Evolutionary conservation across 331 rosid species (phyloP).

Genomic region (Erythrophleum ivorense): DNA sequence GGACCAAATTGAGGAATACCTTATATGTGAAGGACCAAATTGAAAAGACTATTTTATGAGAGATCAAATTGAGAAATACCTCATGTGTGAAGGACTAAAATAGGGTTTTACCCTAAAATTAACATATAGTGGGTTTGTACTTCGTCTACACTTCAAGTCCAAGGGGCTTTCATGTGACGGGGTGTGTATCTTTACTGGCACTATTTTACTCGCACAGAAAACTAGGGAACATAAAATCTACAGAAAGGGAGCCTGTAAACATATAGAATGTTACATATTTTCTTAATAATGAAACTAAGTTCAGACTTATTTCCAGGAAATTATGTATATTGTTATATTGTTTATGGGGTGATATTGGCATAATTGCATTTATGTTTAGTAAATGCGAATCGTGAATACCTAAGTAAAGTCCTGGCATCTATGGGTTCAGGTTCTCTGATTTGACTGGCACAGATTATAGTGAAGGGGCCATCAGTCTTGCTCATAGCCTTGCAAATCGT

Average conservation of each 20-base stretch:
- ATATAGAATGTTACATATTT: constrained; percentile 9
- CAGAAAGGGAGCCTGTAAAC: constrained; percentile 13
- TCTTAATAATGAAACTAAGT: constrained; percentile 16
- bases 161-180: neutral
- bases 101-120: neutral
- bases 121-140: neutral
- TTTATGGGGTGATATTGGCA: constrained; percentile 18
- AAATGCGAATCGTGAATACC: constrained; percentile 4
- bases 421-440: constrained; percentile 76
- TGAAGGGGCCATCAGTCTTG: constrained; percentile 83
- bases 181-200: neutral
- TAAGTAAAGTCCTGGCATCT: constrained; percentile 40
- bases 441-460: constrained; percentile 94
- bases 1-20: no score
- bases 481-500: constrained; percentile 80
- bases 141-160: neutral
- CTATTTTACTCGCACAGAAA: neutral
- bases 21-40: no score
- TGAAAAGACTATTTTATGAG: no score
- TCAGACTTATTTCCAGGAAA: constrained; percentile 24
- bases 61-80: no score
- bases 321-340: constrained; percentile 29
- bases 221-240: constrained; percentile 3
- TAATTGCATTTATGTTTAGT: constrained; percentile 17
- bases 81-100: no score